A percentile compares a stretch with the other conserved stretches of the same genome.
phyloP scores from a whole-genome alignment of 176 grass and related monocot genomes.

The Carex pumila region DNA sequence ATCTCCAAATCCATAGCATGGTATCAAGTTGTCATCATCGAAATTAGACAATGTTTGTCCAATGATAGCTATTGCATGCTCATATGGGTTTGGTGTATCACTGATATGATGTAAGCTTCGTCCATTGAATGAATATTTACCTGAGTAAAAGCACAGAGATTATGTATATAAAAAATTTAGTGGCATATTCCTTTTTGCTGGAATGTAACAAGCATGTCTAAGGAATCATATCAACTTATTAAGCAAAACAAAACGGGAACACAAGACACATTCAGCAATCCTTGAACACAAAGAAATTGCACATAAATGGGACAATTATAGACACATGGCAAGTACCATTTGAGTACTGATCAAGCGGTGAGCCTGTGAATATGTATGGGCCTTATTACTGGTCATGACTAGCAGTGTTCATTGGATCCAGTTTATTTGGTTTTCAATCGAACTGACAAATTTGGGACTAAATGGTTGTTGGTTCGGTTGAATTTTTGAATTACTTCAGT shows the following conservation, averaged over 20 bases:
- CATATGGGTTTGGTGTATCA: constrained; percentile 73
- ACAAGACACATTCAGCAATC: background rate
- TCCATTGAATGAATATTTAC: constrained; percentile 45
- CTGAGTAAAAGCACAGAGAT: background rate
- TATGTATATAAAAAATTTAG: background rate
- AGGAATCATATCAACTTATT: background rate
- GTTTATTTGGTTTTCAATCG: too few relatives aligned
- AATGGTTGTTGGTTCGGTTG: too few relatives aligned
- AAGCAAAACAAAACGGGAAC: background rate
- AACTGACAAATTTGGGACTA: too few relatives aligned
- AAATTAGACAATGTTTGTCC: constrained; percentile 70
- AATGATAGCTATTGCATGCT: constrained; percentile 83
- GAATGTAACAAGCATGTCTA: background rate
- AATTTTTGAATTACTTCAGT: too few relatives aligned
- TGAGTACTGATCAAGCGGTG: background rate
- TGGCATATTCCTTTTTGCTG: background rate
- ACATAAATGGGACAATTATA: background rate
- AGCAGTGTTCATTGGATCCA: too few relatives aligned
- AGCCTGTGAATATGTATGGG: background rate
- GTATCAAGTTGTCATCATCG: constrained; percentile 93
- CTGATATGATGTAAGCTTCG: constrained; percentile 72
- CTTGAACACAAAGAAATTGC: background rate
- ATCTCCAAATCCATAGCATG: constrained; percentile 96
- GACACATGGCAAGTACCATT: background rate
- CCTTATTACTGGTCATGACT: too few relatives aligned